phyloP scores from a whole-genome alignment of 306 rosid genomes.

The Quercus wislizeni region DNA sequence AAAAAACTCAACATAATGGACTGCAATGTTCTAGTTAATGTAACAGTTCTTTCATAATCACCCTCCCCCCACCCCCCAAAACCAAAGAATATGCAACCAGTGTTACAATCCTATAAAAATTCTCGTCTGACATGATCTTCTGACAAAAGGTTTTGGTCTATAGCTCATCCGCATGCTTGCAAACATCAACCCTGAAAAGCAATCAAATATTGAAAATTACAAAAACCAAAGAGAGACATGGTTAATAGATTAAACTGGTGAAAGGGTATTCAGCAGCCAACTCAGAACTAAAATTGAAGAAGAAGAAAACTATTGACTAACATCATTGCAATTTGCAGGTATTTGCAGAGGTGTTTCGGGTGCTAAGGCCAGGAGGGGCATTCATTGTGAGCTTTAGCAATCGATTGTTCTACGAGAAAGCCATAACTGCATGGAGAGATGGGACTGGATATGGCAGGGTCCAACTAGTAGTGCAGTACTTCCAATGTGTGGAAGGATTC shows the following conservation, averaged over 20 bases:
- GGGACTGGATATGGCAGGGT: constrained; percentile 66
- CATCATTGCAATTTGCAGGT: constrained; percentile 40
- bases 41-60: no score
- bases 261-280: background rate
- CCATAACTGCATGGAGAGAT: constrained; percentile 75
- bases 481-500: constrained; percentile 76
- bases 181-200: background rate
- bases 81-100: no score
- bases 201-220: background rate
- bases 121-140: no score
- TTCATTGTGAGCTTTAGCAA: constrained; percentile 87
- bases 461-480: constrained; percentile 75
- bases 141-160: no score
- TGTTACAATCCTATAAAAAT: no score
- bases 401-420: constrained; percentile 88
- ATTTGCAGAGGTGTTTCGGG: constrained; percentile 71
- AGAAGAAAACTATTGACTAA: background rate
- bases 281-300: background rate
- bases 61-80: no score
- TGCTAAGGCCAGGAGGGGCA: constrained; percentile 80
- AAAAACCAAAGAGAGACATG: background rate
- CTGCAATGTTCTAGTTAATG: no score
- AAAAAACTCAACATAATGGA: no score
- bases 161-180: no score
- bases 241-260: background rate